Percentiles rank a stretch among this genome's conserved stretches.
Conservation (phyloP, 495 filamentous ascomycete genomes). For the Lepraria neglecta region DNA sequence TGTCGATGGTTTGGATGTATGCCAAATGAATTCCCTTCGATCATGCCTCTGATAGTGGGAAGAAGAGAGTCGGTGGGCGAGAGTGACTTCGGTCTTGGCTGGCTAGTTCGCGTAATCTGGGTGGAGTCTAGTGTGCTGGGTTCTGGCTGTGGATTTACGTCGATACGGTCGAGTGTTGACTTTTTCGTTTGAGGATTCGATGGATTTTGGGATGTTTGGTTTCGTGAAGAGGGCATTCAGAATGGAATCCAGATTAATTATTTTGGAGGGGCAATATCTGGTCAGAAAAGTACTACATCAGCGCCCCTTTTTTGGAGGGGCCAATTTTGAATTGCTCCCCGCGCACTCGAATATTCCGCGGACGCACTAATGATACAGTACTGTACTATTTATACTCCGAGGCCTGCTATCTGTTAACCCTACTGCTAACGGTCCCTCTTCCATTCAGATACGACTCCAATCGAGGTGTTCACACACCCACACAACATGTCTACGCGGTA, state of each 20-base stretch:
- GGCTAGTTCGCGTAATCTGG: conserved; percentile 21
- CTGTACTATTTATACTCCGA: not conserved
- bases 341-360: not conserved
- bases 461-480: not conserved
- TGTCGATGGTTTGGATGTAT: conserved; percentile 21
- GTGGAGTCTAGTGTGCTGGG: conserved; percentile 17
- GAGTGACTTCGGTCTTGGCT: conserved; percentile 19
- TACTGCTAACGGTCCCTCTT: not conserved
- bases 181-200: not conserved
- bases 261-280: conserved; percentile 21
- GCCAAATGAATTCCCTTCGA: conserved; percentile 21
- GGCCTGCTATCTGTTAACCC: not conserved
- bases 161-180: not conserved
- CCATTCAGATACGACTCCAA: not conserved
- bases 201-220: not conserved
- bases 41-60: conserved; percentile 18
- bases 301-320: conserved; percentile 20
- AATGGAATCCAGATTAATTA: conserved; percentile 2
- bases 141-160: conserved; percentile 6
- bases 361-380: conserved; percentile 12
- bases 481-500: not conserved
- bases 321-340: conserved; percentile 16
- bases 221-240: conserved; percentile 7
- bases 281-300: conserved; percentile 12
- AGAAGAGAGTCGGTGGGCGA: conserved; percentile 11